A percentile compares a stretch with the other conserved stretches of the same genome.
These are phyloP conservation scores for Scortechinia acanthostroma DNA, from an alignment of 2,329 filamentous ascomycete species.

Conservation along the genomic window DNA sequence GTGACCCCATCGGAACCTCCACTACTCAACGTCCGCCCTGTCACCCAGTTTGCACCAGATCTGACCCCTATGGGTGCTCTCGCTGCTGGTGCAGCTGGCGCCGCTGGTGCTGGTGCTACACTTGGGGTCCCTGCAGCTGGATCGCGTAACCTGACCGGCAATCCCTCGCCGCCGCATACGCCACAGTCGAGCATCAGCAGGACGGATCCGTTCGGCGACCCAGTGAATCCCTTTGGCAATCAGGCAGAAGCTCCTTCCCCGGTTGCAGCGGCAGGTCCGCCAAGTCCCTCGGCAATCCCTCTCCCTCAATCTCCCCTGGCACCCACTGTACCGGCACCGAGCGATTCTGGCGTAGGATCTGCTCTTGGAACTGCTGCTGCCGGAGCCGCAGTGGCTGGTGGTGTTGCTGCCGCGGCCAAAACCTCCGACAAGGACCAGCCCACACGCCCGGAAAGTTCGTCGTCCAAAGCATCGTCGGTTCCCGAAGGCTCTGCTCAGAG, in stretches of 20 bases:
- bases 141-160: background rate
- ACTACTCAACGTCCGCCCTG: constrained; percentile 4
- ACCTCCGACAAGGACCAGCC: background rate
- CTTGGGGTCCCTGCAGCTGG: background rate
- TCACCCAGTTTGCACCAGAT: constrained; percentile 6
- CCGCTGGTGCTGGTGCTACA: constrained; percentile 3
- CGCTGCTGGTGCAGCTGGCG: constrained; percentile 11
- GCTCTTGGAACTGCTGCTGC: background rate
- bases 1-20: constrained; percentile 7
- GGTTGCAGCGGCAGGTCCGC: constrained; percentile 5
- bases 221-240: constrained; percentile 1
- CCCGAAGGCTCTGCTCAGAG: background rate
- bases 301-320: background rate
- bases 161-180: background rate
- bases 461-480: too few relatives aligned
- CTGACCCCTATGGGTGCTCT: constrained; percentile 12
- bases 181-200: background rate
- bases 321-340: background rate
- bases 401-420: background rate
- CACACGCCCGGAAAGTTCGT: background rate
- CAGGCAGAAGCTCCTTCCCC: constrained; percentile 5
- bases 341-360: constrained; percentile 4
- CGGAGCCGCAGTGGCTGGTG: background rate
- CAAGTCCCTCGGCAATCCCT: background rate
- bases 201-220: background rate